Evolutionary conservation across 2,329 filamentous ascomycete species (phyloP), one percentile per base, ranked within the genome.

Genomic region (Aureobasidium mangrovei): DNA sequence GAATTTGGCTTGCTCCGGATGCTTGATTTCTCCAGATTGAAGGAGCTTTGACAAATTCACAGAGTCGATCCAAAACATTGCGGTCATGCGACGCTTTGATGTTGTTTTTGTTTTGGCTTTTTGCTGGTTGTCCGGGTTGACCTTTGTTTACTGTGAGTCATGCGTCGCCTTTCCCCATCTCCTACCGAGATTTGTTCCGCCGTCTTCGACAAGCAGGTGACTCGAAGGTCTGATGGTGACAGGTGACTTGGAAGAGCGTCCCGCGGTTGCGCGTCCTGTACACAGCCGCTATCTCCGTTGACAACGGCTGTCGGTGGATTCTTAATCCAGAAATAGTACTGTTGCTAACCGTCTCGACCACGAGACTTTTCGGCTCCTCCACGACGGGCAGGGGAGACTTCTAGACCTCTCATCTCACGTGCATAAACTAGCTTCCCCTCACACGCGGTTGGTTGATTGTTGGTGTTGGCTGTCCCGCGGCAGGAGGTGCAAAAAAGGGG

Each of bases 41-140:
- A 51, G 38, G 47, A 42, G 47, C 46, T 31, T 35, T 42, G 47
- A 51, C 42, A 42, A 36, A 41, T 51, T 51, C 24, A 39, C 31
- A 31, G 35, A 49, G 18, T 51, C 31, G 38, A 51, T 51, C 47
- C 38, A 38, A 36, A 51, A 51, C 47, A 38, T 41, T 12, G 6
- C 42, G 47, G 31, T 51, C 47, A 51, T 51, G 47, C 35, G 38
- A 24, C 46, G 38, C 47, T 41, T 33, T 18, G 38, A 42, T 51
- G 12, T 51, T 35, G n/a, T 41, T 36, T 27, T 42, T 51, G 47
- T 41, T 51, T 41, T 51, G 29, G 31, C 28, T 51, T 51, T 35
- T 18, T 18, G 18, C 18, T 18, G 4, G 47, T 41, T 33, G 36
- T 41, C 47, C 29, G 35, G 38, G 29, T 42, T 8, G 38, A 41